These are phyloP conservation scores for Cucurbitaria berberidis DNA, from an alignment of 2,329 filamentous ascomycete genomes.

Conservation along the genomic window DNA sequence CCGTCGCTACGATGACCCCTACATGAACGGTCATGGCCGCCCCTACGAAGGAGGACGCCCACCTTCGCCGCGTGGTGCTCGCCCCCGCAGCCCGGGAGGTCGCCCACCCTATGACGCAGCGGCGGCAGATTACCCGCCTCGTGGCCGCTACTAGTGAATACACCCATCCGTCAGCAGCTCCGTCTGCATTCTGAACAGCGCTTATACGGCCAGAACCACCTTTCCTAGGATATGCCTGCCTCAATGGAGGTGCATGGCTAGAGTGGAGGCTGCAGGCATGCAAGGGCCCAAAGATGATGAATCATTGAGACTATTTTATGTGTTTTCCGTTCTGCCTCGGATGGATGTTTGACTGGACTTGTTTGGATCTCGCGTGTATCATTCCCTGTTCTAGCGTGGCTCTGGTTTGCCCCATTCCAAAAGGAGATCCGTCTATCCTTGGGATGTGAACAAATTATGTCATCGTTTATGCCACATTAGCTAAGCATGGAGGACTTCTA, in stretches of 20 bases:
- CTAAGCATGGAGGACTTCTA: slow-evolving; percentile 1
- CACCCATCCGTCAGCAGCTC: neutral
- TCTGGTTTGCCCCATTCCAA: neutral
- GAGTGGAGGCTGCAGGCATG: neutral
- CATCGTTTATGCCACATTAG: neutral
- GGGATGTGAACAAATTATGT: neutral
- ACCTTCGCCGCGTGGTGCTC: slow-evolving; percentile 47
- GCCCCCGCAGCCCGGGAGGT: slow-evolving; percentile 62
- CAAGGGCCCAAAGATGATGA: neutral
- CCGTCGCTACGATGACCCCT: slow-evolving; percentile 64
- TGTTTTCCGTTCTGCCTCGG: slow-evolving; percentile 1
- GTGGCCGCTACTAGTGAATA: slow-evolving; percentile 43
- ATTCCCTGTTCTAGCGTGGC: neutral
- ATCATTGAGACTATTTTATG: neutral
- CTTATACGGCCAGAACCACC: slow-evolving; percentile 5
- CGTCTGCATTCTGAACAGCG: neutral
- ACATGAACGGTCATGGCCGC: slow-evolving; percentile 64
- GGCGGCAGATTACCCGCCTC: slow-evolving; percentile 54
- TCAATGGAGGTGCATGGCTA: neutral
- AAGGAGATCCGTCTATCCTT: neutral
- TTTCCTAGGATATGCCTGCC: neutral
- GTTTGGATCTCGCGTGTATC: slow-evolving; percentile 4
- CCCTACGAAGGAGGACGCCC: slow-evolving; percentile 60
- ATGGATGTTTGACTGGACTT: neutral
- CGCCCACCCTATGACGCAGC: slow-evolving; percentile 60